Evolutionary conservation across 805 yeast species (phyloP).

Genomic region (Yarrowia deformans): DNA sequence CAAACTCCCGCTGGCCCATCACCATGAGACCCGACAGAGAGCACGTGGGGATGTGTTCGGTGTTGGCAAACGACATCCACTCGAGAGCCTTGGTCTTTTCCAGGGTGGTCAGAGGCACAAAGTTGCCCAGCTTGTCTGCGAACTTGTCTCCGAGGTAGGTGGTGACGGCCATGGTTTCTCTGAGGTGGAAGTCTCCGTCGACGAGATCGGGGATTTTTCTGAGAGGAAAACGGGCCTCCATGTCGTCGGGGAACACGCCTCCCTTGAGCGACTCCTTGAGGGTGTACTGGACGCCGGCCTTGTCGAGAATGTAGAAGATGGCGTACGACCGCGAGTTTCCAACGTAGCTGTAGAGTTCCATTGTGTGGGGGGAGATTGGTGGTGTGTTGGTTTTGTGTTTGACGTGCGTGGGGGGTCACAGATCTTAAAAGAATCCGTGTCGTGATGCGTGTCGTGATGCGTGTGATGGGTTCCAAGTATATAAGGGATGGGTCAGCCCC

Average conservation of each 20-base stretch:
- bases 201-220: conserved; percentile 67
- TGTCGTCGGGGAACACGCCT: conserved; percentile 49
- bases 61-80: conserved; percentile 80
- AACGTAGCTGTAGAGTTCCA: conserved; percentile 31
- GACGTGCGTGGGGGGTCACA: background rate
- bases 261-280: conserved; percentile 39
- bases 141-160: conserved; percentile 50
- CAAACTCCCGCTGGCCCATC: conserved; percentile 72
- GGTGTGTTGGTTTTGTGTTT: background rate
- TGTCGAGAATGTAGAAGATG: conserved; percentile 35
- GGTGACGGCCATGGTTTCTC: conserved; percentile 68
- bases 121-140: conserved; percentile 51
- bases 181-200: conserved; percentile 68
- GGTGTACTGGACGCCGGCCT: conserved; percentile 15
- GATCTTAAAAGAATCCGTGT: background rate
- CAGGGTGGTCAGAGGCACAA: conserved; percentile 65
- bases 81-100: conserved; percentile 72
- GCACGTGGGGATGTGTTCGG: conserved; percentile 63
- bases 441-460: background rate
- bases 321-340: conserved; percentile 38
- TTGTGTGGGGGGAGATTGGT: background rate
- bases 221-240: conserved; percentile 61
- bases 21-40: conserved; percentile 65
- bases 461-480: background rate
- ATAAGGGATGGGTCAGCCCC: background rate